Base-by-base conservation (phyloP, 768 basidiomycete genomes). In the Lentinula sp. region DNA sequence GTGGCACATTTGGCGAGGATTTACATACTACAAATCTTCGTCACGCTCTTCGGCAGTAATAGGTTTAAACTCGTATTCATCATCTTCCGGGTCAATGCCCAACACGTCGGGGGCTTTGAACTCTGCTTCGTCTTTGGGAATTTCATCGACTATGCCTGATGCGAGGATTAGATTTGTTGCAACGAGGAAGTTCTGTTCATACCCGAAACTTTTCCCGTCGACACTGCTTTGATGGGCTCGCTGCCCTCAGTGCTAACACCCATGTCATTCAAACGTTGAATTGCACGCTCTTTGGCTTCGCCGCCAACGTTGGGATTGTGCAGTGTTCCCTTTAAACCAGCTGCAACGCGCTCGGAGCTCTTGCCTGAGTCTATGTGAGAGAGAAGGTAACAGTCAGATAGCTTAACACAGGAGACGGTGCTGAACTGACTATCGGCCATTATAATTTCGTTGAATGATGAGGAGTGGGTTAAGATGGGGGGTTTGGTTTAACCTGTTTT, bases 221-320 rank as follows among this genome's bases (percentile, higher is more conserved):
- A 3, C 2, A n/a, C 35, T 5, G 16, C 46, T 23, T 48, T 48
- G 2, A 23, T n/a, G 1, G 21, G 46, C n/a, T 48, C 40, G 5
- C 37, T n/a, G 8, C 48, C 49, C 16, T 49, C 43, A 18, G 57
- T 60, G 16, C 51, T 21, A 28, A 48, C 53, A 4, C 61, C 60
- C 59, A 73, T 59, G 15, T 71, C 67, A 2, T 76, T 72, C 18
- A 86, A 73, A 11, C 74, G 71, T 59, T 78, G 73, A 21, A 61
- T 68, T 1, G 84, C 85, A 31, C 74, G 73, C 34, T 70, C 72
- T 63, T 82, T 82, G 0, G 84, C 85, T 61, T 76, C 77, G 2
- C 74, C 73, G 9, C 81, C 83, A 35, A 83, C 81, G 61, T 81
- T 74, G 0, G 83, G 84, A 66, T 86, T 85, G 61, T 76, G 71